phyloP scores from a whole-genome alignment of 805 yeast genomes.

The Candida ipomoeae region DNA sequence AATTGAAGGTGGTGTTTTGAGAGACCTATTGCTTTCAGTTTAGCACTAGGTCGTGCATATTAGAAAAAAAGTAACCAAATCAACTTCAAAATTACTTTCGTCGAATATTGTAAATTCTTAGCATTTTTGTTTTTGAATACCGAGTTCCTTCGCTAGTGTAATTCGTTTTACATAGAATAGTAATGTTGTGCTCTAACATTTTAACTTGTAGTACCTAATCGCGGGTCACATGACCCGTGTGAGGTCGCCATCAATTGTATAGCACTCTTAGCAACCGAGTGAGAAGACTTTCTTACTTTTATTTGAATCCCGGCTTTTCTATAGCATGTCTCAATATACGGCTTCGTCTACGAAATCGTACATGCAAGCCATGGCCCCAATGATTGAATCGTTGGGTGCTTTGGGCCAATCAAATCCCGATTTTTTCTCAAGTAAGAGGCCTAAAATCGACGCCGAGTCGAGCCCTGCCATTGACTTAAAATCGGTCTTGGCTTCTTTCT shows the following conservation, averaged over 20 bases:
- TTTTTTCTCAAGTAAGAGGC: constrained; percentile 21
- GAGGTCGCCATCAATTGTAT: background rate
- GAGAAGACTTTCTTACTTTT: background rate
- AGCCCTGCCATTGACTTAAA: constrained; percentile 25
- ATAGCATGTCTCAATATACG: constrained; percentile 36
- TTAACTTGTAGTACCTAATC: background rate
- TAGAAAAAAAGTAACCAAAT: background rate
- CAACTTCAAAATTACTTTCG: no score
- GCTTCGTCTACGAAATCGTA: constrained; percentile 68
- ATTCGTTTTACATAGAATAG: background rate
- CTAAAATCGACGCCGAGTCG: constrained; percentile 36
- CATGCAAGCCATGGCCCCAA: constrained; percentile 72
- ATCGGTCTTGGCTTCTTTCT: constrained; percentile 34
- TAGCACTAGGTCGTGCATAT: no score
- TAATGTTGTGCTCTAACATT: background rate
- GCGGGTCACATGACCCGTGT: background rate
- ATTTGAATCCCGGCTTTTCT: no score
- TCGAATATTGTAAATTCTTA: no score
- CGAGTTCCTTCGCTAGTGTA: background rate
- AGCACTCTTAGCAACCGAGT: background rate
- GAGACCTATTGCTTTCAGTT: no score
- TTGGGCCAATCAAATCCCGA: constrained; percentile 12
- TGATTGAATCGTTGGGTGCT: constrained; percentile 46
- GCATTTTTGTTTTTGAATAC: background rate
- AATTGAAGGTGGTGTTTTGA: no score